Conservation (phyloP, 140 eudicot genomes). For the Erigeron philadelphicus region DNA sequence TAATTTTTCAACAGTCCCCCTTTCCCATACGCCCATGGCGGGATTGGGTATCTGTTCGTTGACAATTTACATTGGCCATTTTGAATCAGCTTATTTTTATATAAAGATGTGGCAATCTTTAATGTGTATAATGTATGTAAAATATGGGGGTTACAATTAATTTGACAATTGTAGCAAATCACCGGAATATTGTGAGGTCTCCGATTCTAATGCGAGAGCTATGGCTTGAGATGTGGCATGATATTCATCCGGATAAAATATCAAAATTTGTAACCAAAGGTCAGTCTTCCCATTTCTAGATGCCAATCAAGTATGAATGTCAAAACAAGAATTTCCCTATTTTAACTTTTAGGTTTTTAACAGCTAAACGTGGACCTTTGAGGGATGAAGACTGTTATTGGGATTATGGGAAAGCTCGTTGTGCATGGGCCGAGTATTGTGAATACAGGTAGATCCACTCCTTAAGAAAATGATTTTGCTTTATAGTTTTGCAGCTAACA, state of each 20-base stretch:
- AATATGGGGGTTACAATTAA: neutral
- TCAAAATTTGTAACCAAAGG: conserved; percentile 86
- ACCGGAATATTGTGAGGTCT: conserved; percentile 81
- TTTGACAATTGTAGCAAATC: conserved; percentile 49
- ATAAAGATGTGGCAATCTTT: neutral
- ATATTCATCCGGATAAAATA: conserved; percentile 75
- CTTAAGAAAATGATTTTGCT: conserved; percentile 8
- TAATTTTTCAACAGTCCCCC: too few relatives aligned
- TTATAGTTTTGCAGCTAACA: conserved; percentile 15
- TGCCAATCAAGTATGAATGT: conserved; percentile 6
- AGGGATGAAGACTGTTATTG: conserved; percentile 92
- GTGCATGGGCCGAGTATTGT: conserved; percentile 91
- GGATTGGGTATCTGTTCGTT: too few relatives aligned
- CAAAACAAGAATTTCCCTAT: neutral
- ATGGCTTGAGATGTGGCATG: conserved; percentile 99
- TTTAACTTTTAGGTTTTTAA: conserved; percentile 24
- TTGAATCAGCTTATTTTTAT: neutral
- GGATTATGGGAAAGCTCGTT: conserved; percentile 95
- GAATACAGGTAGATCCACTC: conserved; percentile 63
- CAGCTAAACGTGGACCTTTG: conserved; percentile 90
- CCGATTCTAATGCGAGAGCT: conserved; percentile 86
- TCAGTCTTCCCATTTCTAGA: conserved; percentile 15
- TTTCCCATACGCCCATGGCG: too few relatives aligned
- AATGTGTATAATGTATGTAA: neutral
- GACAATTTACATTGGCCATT: too few relatives aligned